phyloP scores from a whole-genome alignment of 2,329 filamentous ascomycete species.

The Fusarium tupiense region DNA sequence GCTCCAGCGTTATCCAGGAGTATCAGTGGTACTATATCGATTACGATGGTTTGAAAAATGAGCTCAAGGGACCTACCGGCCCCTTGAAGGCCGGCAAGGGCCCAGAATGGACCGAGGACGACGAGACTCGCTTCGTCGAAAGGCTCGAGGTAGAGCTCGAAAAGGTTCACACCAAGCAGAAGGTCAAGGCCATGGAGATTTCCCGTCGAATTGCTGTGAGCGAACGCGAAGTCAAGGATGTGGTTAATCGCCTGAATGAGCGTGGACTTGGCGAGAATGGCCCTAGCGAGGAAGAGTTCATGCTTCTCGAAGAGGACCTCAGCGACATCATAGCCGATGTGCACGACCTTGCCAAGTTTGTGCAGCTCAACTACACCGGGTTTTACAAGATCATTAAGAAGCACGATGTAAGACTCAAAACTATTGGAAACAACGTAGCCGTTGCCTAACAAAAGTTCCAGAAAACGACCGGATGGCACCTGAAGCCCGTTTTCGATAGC shows the following conservation, averaged over 20 bases:
- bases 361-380: constrained; percentile 97
- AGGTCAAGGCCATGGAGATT: constrained; percentile 97
- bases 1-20: constrained; percentile 94
- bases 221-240: constrained; percentile 89
- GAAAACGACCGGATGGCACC: constrained; percentile 94
- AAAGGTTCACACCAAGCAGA: constrained; percentile 97
- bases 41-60: constrained; percentile 91
- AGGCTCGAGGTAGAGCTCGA: constrained; percentile 92
- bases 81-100: constrained; percentile 51
- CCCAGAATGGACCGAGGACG: constrained; percentile 86
- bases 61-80: constrained; percentile 79
- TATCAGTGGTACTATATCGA: constrained; percentile 99
- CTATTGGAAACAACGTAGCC: background rate
- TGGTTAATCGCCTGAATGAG: constrained; percentile 78
- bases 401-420: constrained; percentile 76
- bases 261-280: constrained; percentile 65
- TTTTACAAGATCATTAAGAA: constrained; percentile 99
- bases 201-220: constrained; percentile 86
- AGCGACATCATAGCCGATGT: constrained; percentile 99
- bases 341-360: constrained; percentile 97
- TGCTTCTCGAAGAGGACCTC: constrained; percentile 91
- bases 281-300: constrained; percentile 90
- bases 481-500: constrained; percentile 95
- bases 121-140: constrained; percentile 88
- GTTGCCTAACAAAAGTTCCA: constrained; percentile 51